Percentiles rank a stretch among this genome's conserved stretches.
These are phyloP conservation scores for Rhodotorula toruloides DNA, from an alignment of 768 basidiomycete genomes.

Conservation along the genomic window DNA sequence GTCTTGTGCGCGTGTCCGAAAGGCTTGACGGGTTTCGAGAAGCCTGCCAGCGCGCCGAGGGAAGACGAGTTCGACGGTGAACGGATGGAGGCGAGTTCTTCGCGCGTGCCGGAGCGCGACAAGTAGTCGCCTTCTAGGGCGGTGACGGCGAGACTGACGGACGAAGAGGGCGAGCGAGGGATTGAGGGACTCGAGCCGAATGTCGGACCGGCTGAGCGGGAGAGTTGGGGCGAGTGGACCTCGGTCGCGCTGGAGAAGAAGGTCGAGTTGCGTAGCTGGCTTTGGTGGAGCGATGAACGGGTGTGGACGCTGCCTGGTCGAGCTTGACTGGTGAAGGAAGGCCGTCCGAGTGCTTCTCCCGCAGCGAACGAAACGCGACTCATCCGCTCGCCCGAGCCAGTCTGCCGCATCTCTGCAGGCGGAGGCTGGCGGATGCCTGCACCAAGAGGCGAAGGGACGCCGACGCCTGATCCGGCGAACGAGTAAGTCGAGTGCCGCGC, in stretches of 20 bases:
- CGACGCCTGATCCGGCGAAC: background rate
- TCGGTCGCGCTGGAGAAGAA: conserved; percentile 1
- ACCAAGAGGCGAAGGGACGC: conserved; percentile 8
- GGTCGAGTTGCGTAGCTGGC: conserved; percentile 12
- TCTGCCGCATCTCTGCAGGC: conserved; percentile 32
- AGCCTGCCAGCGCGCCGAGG: background rate
- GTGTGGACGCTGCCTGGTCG: conserved; percentile 18
- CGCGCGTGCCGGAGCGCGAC: conserved; percentile 18
- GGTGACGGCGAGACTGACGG: background rate
- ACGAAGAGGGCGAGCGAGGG: conserved; percentile 1
- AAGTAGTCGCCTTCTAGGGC: background rate
- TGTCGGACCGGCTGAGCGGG: background rate
- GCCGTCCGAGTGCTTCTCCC: background rate
- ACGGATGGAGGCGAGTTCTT: conserved; percentile 15
- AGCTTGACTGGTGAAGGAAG: background rate
- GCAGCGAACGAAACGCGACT: conserved; percentile 26
- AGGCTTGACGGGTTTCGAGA: background rate
- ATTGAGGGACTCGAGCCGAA: background rate
- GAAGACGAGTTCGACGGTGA: background rate
- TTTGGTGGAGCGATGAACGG: conserved; percentile 14
- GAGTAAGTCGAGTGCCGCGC: conserved; percentile 33
- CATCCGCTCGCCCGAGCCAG: conserved; percentile 25
- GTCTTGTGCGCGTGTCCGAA: conserved; percentile 18
- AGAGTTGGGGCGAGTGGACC: conserved; percentile 6
- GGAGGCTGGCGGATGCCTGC: conserved; percentile 6